phyloP scores from a whole-genome alignment of 148 eudicot species.

The Amaranthus hypochondriacus region DNA sequence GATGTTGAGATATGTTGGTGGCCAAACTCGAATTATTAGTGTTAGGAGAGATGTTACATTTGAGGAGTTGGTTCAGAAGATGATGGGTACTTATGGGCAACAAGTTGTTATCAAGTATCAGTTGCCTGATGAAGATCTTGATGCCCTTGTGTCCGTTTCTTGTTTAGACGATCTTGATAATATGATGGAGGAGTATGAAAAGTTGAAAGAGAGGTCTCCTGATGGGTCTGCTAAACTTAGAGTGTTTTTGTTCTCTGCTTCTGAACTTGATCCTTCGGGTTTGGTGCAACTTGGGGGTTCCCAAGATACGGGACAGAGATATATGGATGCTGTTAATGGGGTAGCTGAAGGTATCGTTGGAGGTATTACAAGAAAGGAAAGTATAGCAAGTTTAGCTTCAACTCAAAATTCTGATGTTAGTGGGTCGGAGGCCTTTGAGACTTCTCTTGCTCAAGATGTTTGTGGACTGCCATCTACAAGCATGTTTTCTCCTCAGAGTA shows the following conservation, averaged over 20 bases:
- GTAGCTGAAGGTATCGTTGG: constrained; percentile 38
- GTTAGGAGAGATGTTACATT: constrained; percentile 63
- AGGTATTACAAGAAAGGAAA: constrained; percentile 57
- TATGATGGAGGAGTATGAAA: constrained; percentile 96
- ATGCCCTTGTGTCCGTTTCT: constrained; percentile 86
- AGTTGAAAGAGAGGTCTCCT: constrained; percentile 54
- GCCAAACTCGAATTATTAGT: constrained; percentile 76
- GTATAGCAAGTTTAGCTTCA: constrained; percentile 71
- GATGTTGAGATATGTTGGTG: constrained; percentile 85
- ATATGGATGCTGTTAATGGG: constrained; percentile 91
- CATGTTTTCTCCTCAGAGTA: constrained; percentile 44
- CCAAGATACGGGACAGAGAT: constrained; percentile 66
- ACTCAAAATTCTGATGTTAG: constrained; percentile 81
- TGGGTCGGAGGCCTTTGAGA: constrained; percentile 56
- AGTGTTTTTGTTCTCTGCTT: constrained; percentile 69
- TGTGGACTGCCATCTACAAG: constrained; percentile 33
- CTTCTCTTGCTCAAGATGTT: constrained; percentile 38
- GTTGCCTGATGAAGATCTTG: constrained; percentile 92
- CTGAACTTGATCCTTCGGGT: constrained; percentile 56
- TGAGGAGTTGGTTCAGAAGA: constrained; percentile 65
- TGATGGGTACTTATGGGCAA: constrained; percentile 54
- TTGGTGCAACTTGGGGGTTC: constrained; percentile 44
- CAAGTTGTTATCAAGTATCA: constrained; percentile 72
- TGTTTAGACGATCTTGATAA: constrained; percentile 85
- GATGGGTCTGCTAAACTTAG: constrained; percentile 86